A percentile compares a stretch with the other conserved stretches of the same genome.
These are phyloP conservation scores for Cetradonia linearis DNA, from an alignment of 495 filamentous ascomycete species.

Conservation along the genomic window DNA sequence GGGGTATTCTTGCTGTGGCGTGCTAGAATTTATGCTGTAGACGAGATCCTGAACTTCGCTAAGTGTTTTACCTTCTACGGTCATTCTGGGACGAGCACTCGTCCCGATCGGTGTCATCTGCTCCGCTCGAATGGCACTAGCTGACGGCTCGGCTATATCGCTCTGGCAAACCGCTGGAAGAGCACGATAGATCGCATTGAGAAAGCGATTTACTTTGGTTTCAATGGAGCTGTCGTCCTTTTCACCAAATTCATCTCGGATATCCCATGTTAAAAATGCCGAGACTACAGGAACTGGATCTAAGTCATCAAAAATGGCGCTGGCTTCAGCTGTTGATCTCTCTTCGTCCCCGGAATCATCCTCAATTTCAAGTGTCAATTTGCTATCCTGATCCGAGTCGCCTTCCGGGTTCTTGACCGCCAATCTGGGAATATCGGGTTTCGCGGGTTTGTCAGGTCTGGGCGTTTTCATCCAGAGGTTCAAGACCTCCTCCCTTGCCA, in stretches of 20 bases:
- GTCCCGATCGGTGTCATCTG: not conserved
- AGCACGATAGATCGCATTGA: not conserved
- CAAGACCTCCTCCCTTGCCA: not conserved
- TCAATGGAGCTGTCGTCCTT: not conserved
- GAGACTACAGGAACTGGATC: not conserved
- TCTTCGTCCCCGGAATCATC: not conserved
- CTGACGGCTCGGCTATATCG: not conserved
- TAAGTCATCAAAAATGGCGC: not conserved
- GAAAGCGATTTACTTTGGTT: not conserved
- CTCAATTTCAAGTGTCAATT: not conserved
- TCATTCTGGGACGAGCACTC: not conserved
- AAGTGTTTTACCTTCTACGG: not conserved
- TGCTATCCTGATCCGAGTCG: not conserved
- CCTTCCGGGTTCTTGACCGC: not conserved
- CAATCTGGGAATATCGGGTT: not conserved
- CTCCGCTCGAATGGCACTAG: not conserved
- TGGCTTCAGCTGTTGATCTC: not conserved
- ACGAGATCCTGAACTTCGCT: not conserved
- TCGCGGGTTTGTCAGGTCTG: not conserved
- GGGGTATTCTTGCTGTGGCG: not conserved
- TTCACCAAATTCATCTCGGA: slow-evolving; percentile 2
- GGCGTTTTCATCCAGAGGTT: slow-evolving; percentile 10
- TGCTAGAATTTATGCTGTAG: too few relatives aligned
- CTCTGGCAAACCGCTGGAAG: not conserved
- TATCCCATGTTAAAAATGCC: not conserved